Conservation (phyloP, 2,329 filamentous ascomycete genomes). For the Emmonsia crescens region DNA sequence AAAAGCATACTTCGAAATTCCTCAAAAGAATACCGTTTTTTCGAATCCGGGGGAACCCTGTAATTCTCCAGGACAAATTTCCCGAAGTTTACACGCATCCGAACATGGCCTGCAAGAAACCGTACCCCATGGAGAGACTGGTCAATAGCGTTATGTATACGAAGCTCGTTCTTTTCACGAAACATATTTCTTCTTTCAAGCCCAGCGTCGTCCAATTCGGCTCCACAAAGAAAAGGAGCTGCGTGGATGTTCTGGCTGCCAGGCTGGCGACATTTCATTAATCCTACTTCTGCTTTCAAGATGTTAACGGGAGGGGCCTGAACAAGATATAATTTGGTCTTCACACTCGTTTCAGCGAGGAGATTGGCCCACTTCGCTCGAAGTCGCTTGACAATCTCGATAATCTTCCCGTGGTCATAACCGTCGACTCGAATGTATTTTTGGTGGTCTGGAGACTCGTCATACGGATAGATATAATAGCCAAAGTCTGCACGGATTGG, state of each 20-base stretch:
- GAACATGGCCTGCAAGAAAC: conserved; percentile 25
- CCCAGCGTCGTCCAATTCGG: conserved; percentile 17
- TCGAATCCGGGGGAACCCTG: conserved; percentile 18
- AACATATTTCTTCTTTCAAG: conserved; percentile 14
- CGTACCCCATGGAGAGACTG: conserved; percentile 23
- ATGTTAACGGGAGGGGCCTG: conserved; percentile 17
- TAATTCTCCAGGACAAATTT: conserved; percentile 31
- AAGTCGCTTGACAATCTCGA: conserved; percentile 24
- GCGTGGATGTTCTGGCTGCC: conserved; percentile 8
- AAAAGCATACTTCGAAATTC: conserved; percentile 34
- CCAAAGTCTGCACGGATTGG: conserved; percentile 30
- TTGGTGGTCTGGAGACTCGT: conserved; percentile 15
- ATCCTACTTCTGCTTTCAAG: conserved; percentile 18
- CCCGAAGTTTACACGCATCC: conserved; percentile 35
- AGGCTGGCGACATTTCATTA: conserved; percentile 14
- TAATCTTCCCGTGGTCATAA: conserved; percentile 23
- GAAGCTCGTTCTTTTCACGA: conserved; percentile 21
- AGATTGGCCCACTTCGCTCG: conserved; percentile 21
- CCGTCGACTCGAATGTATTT: conserved; percentile 24
- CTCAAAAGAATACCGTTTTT: conserved; percentile 22
- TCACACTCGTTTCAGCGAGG: conserved; percentile 19
- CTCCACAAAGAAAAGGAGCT: conserved; percentile 17
- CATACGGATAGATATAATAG: conserved; percentile 33
- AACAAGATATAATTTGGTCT: conserved; percentile 25
- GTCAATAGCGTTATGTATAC: conserved; percentile 22